Evolutionary conservation across 2,329 filamentous ascomycete species (phyloP), one percentile per base, ranked within the genome.

Genomic region (Arachnopeziza araneosa): DNA sequence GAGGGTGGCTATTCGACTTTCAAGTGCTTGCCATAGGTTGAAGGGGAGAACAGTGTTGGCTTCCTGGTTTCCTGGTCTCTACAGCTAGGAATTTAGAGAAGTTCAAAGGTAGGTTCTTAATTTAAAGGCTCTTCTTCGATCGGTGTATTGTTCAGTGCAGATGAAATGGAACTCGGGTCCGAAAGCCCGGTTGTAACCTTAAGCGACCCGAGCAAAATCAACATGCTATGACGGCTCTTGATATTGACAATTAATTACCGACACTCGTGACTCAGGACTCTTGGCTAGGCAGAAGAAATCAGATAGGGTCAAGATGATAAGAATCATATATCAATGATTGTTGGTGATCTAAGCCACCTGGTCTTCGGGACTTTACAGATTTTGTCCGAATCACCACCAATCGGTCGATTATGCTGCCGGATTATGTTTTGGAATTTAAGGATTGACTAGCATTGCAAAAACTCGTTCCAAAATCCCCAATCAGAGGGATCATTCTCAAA

Each of bases 381-480:
- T n/a, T n/a, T n/a, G 17, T 44, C 17, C 17, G 36, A 44, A 14
- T 44, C 36, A 44, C 30, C 14, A 14, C 17, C 26, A 30, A 19
- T 44, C 17, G 36, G 36, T 44, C 17, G 36, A 44, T 8, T 14
- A 44, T 44, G 36, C 17, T 30, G 26, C 26, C 26, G 36, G 36
- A 44, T 44, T 17, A 19, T 44, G 17, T 52, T 8, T 52, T 52
- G 4, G 8, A 52, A 52, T 10, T 14, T 52, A 21, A 23, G 9
- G 50, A 3, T 52, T 52, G 21, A 52, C 10, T 52, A 55, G 5
- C 21, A 32, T 44, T 55, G 54, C 14, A 55, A 44, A 44, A 55
- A 55, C 21, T 55, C 54, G 22, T 55, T 55, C 54, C 54, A 55
- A 49, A 23, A 49, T 7, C 36, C 54, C 54, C 32, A 55, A 24